These are phyloP conservation scores for Malassezia vespertilionis DNA, from an alignment of 1,284 basidiomycete genomes.

Conservation along the genomic window DNA sequence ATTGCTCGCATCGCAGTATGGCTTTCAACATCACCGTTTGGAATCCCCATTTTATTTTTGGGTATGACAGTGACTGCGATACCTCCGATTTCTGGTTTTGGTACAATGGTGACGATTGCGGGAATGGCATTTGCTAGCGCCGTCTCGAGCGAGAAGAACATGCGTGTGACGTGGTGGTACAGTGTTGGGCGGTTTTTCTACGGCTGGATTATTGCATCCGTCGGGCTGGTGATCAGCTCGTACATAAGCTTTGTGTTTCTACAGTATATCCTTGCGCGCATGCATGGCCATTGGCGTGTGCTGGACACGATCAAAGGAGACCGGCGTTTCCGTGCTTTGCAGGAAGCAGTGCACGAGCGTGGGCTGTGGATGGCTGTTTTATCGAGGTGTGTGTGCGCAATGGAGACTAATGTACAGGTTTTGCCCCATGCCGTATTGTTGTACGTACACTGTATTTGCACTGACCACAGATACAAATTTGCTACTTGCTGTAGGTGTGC, in stretches of 20 bases:
- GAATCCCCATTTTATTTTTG: slow-evolving; percentile 22
- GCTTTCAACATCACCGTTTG: slow-evolving; percentile 19
- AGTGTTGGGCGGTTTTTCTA: slow-evolving; percentile 13
- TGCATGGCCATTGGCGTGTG: slow-evolving; percentile 16
- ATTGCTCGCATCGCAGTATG: slow-evolving; percentile 19
- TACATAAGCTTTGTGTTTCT: slow-evolving; percentile 23
- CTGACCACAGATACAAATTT: slow-evolving; percentile 22
- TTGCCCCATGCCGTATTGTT: slow-evolving; percentile 37
- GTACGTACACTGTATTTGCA: background rate
- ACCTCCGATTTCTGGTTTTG: slow-evolving; percentile 39
- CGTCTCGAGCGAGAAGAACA: slow-evolving; percentile 3
- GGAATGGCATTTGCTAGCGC: slow-evolving; percentile 28
- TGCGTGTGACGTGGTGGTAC: background rate
- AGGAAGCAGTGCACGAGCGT: slow-evolving; percentile 24
- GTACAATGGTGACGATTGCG: slow-evolving; percentile 31
- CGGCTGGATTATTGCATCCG: slow-evolving; percentile 32
- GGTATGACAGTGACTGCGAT: slow-evolving; percentile 17
- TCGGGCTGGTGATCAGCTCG: slow-evolving; percentile 29
- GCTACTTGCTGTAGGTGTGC: slow-evolving; percentile 21
- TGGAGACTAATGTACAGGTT: slow-evolving; percentile 13
- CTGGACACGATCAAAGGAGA: slow-evolving; percentile 21
- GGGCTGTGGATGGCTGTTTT: slow-evolving; percentile 35
- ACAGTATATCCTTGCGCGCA: slow-evolving; percentile 14
- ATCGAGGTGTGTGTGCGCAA: slow-evolving; percentile 25
- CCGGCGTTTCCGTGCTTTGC: slow-evolving; percentile 29